phyloP scores from a whole-genome alignment of 352 stramenopile genomes.

The Aphanomyces astaci region DNA sequence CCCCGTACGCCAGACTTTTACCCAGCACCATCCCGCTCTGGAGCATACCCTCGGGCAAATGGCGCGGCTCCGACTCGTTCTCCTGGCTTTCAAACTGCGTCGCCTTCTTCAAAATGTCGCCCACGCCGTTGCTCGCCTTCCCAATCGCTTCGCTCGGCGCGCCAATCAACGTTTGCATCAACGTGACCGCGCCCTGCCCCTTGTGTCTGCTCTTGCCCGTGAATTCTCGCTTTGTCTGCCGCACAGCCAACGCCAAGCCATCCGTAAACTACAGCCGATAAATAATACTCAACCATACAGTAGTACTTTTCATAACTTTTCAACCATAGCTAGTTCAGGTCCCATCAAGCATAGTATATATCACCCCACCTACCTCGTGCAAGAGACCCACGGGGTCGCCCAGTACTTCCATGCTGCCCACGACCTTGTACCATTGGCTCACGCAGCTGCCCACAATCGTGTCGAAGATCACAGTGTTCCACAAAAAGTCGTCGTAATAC shows the following conservation, averaged over 20 bases:
- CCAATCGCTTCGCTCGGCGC: conserved; percentile 64
- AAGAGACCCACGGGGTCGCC: conserved; percentile 75
- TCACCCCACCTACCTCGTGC: conserved; percentile 41
- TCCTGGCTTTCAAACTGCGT: conserved; percentile 79
- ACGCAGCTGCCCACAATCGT: conserved; percentile 68
- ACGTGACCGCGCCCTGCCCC: conserved; percentile 68
- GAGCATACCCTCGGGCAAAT: conserved; percentile 65
- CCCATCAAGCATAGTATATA: too few relatives aligned
- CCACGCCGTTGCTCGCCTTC: conserved; percentile 78
- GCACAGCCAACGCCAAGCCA: conserved; percentile 66
- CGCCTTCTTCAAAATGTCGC: conserved; percentile 79
- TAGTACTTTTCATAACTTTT: too few relatives aligned
- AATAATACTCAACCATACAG: too few relatives aligned
- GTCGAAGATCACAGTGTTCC: conserved; percentile 45
- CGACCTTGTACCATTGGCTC: conserved; percentile 85
- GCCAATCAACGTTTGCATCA: conserved; percentile 74
- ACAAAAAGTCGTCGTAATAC: conserved; percentile 77
- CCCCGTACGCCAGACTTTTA: conserved; percentile 69
- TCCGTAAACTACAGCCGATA: conserved; percentile 45
- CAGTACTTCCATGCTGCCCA: conserved; percentile 77
- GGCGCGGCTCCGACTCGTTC: conserved; percentile 48
- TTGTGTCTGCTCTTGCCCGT: conserved; percentile 68
- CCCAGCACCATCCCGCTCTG: conserved; percentile 66
- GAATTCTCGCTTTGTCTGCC: conserved; percentile 76
- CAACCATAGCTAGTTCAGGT: too few relatives aligned